Evolutionary conservation across 306 rosid species (phyloP).

Genomic region (Citrullus colocynthis): DNA sequence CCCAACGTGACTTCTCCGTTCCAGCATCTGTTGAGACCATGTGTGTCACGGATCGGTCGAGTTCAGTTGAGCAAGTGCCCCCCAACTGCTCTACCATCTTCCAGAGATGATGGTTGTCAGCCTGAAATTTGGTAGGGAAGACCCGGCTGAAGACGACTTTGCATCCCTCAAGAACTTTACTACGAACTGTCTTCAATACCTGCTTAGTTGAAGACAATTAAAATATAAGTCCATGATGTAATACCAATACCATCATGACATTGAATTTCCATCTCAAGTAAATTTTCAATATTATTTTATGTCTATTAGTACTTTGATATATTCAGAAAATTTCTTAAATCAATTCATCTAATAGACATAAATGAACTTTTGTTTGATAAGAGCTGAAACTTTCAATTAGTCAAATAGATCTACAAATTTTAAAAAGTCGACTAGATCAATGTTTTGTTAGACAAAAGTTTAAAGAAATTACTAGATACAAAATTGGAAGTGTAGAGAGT

Average conservation of each 20-base stretch:
- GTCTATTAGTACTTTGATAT: background rate
- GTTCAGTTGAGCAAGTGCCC: constrained; percentile 52
- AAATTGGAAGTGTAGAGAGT: background rate
- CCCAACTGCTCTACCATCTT: constrained; percentile 79
- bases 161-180: constrained; percentile 46
- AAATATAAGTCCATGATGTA: background rate
- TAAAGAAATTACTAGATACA: background rate
- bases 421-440: too few species aligned
- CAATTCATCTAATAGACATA: background rate
- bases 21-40: constrained; percentile 62
- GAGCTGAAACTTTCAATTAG: too few species aligned
- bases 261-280: background rate
- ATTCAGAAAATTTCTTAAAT: background rate
- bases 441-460: too few species aligned
- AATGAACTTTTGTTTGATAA: too few species aligned
- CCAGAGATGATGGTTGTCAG: constrained; percentile 41
- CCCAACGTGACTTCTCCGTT: constrained; percentile 80
- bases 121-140: constrained; percentile 27
- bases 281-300: background rate
- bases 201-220: constrained; percentile 8
- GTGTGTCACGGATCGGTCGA: constrained; percentile 57
- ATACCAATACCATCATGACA: background rate
- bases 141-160: constrained; percentile 57
- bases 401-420: background rate
- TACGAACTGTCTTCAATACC: constrained; percentile 42